Evolutionary conservation across 2,329 filamentous ascomycete species (phyloP).

Genomic region (Fusarium cicatricum): DNA sequence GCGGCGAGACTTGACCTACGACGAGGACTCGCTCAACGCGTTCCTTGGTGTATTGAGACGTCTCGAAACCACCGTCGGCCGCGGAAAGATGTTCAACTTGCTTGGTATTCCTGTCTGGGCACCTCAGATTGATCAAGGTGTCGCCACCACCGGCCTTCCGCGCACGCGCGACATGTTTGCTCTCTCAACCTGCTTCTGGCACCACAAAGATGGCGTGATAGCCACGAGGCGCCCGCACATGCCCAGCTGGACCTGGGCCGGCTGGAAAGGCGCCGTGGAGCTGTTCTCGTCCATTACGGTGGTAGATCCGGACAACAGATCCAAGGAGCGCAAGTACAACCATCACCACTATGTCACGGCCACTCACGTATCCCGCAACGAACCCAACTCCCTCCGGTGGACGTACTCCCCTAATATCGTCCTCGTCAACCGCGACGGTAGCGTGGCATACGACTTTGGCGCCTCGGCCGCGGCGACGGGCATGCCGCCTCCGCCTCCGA

Average conservation of each 20-base stretch:
- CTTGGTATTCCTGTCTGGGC: constrained; percentile 47
- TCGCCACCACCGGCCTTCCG: constrained; percentile 26
- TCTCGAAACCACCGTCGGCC: constrained; percentile 44
- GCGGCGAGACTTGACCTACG: constrained; percentile 39
- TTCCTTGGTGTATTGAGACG: constrained; percentile 45
- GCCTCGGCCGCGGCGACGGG: constrained; percentile 9
- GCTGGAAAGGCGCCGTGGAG: constrained; percentile 48
- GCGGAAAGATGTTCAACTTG: constrained; percentile 42
- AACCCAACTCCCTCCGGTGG: constrained; percentile 44
- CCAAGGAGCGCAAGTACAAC: constrained; percentile 43
- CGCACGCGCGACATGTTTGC: constrained; percentile 47
- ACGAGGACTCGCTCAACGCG: constrained; percentile 47
- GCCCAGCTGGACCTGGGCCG: constrained; percentile 50
- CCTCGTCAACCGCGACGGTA: constrained; percentile 42
- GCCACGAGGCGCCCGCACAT: constrained; percentile 43
- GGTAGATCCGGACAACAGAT: constrained; percentile 42
- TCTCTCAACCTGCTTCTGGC: constrained; percentile 48
- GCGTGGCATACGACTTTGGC: constrained; percentile 46
- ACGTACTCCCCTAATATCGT: constrained; percentile 47
- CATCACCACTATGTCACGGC: constrained; percentile 49
- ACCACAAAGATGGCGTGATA: constrained; percentile 42
- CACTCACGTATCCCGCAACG: constrained; percentile 47
- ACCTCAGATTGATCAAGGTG: constrained; percentile 25
- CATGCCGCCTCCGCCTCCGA: constrained; percentile 30
- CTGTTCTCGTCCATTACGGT: constrained; percentile 46